Evolutionary conservation across 495 filamentous ascomycete species (phyloP).

Genomic region (Penicillium parvum): DNA sequence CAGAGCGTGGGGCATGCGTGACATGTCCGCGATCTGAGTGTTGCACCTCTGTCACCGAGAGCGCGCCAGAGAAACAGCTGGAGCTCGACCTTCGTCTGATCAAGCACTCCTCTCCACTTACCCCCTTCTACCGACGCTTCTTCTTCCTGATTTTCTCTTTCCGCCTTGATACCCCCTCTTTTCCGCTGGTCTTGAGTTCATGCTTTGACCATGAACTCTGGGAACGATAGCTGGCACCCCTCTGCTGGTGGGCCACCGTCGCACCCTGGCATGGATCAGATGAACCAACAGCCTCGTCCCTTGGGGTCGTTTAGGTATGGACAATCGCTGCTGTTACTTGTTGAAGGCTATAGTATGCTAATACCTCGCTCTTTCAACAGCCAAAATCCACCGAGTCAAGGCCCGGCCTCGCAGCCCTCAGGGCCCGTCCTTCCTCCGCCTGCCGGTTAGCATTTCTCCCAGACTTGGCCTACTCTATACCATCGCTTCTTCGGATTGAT

Average conservation of each 20-base stretch:
- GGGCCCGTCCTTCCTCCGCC: conserved; percentile 49
- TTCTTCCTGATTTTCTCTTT: conserved; percentile 1
- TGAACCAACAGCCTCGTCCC: conserved; percentile 43
- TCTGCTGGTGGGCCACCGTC: conserved; percentile 40
- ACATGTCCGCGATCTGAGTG: conserved; percentile 19
- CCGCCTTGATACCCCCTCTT: background rate
- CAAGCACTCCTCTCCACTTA: too few relatives aligned
- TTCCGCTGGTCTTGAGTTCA: conserved; percentile 11
- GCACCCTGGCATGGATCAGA: conserved; percentile 45
- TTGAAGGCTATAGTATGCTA: conserved; percentile 10
- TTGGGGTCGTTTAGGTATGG: conserved; percentile 45
- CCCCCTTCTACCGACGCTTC: conserved; percentile 1
- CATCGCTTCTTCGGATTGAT: background rate
- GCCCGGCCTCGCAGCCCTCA: conserved; percentile 42
- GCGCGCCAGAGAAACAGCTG: conserved; percentile 14
- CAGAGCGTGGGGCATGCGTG: conserved; percentile 22
- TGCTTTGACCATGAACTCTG: conserved; percentile 41
- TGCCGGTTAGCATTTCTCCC: conserved; percentile 36
- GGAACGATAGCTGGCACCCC: conserved; percentile 47
- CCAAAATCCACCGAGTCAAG: conserved; percentile 47
- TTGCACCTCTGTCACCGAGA: conserved; percentile 5
- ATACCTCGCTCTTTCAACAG: conserved; percentile 20
- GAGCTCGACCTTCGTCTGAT: too few relatives aligned
- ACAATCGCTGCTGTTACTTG: background rate
- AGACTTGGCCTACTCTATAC: background rate